phyloP scores from a whole-genome alignment of 805 yeast species.

The Yarrowia keelungensis region DNA sequence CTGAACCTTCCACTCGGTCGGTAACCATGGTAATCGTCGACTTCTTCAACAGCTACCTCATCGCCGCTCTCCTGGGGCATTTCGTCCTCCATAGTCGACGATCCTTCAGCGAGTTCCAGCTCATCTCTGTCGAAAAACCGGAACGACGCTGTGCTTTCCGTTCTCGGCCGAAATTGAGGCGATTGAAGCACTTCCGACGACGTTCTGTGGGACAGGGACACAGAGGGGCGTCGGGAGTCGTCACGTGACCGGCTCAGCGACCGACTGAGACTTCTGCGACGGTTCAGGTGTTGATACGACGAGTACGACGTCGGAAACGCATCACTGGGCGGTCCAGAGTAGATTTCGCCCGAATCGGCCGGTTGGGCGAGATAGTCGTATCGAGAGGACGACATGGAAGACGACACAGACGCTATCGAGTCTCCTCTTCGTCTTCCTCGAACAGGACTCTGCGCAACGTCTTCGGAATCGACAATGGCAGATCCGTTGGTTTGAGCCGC shows the following conservation, averaged over 20 bases:
- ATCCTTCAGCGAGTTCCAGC: slow-evolving; percentile 84
- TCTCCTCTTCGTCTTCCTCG: slow-evolving; percentile 24
- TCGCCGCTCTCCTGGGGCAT: slow-evolving; percentile 46
- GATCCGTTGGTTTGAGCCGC: not conserved
- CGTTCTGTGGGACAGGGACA: slow-evolving; percentile 7
- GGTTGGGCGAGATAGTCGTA: slow-evolving; percentile 32
- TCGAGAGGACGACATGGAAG: slow-evolving; percentile 19
- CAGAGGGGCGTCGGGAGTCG: slow-evolving; percentile 16
- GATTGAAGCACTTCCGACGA: slow-evolving; percentile 11
- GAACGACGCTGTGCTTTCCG: slow-evolving; percentile 56
- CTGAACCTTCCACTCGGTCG: slow-evolving; percentile 34
- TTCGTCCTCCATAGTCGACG: slow-evolving; percentile 67
- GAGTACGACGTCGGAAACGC: slow-evolving; percentile 74
- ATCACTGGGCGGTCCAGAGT: slow-evolving; percentile 74
- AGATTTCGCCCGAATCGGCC: slow-evolving; percentile 59
- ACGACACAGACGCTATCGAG: slow-evolving; percentile 24
- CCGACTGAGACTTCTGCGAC: slow-evolving; percentile 31
- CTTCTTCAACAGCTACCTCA: slow-evolving; percentile 45
- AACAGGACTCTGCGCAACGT: slow-evolving; percentile 10
- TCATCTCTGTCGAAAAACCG: slow-evolving; percentile 84
- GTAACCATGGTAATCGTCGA: slow-evolving; percentile 48
- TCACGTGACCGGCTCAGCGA: slow-evolving; percentile 39
- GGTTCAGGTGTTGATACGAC: slow-evolving; percentile 60
- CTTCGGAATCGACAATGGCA: not conserved
- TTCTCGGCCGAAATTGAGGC: slow-evolving; percentile 42